These are phyloP conservation scores for Aegilops bicornis DNA, from an alignment of 176 grass and related monocot genomes.

Conservation along the genomic window DNA sequence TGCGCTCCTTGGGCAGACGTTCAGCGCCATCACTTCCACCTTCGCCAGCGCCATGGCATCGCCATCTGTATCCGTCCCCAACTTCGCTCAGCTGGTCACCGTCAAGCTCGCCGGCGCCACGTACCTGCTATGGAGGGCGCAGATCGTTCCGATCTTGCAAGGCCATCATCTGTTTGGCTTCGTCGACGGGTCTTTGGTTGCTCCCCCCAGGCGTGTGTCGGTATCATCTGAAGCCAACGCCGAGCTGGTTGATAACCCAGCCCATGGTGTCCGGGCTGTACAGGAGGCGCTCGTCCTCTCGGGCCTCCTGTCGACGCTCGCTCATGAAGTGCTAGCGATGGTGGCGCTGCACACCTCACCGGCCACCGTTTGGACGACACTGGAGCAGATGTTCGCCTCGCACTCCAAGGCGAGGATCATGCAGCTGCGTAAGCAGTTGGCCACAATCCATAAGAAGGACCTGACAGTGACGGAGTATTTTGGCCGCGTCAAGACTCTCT, in stretches of 20 bases:
- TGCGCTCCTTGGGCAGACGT: not conserved
- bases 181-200: not conserved
- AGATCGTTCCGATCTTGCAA: not conserved
- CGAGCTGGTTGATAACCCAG: no score
- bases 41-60: no score
- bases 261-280: no score
- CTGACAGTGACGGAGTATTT: not conserved
- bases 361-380: no score
- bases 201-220: no score
- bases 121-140: not conserved
- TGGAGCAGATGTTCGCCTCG: not conserved
- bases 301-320: no score
- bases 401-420: not conserved
- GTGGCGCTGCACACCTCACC: no score
- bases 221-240: not conserved
- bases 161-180: not conserved
- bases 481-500: not conserved
- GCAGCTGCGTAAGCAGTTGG: not conserved
- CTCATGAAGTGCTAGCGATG: no score
- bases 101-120: not conserved
- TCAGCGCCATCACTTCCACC: no score
- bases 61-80: not conserved
- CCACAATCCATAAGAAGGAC: not conserved
- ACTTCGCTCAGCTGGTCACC: not conserved
- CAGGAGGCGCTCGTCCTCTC: no score